Evolutionary conservation across 768 basidiomycete species (phyloP), one percentile per base, ranked within the genome.

Genomic region (Multifurca ochricompacta): DNA sequence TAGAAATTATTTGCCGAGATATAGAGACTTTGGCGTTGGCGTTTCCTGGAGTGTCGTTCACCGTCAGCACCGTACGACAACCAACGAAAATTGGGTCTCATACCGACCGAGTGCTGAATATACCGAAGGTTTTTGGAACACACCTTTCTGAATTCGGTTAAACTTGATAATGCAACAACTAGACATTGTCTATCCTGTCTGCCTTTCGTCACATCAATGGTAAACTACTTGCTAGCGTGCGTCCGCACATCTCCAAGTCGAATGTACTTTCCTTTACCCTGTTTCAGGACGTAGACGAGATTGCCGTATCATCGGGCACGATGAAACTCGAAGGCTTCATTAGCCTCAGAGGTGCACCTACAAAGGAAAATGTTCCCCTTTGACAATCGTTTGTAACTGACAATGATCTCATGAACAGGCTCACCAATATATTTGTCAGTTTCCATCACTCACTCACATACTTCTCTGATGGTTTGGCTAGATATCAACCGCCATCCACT

Each of bases 361-460:
- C 88, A 19, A 91, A 85, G 73, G 92, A 83, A 56, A 51, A 62
- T 56, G 53, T 60, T 63, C 9, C 46, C 46, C 25, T n/a, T 19
- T 27, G 18, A 42, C 35, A 11, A 6, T n/a, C 41, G 25, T 41
- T 28, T 41, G 41, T 27, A 51, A 51, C 58, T 62, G 59, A 57
- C 39, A 59, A 35, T 54, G 39, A 58, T 67, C 58, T 57, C 25
- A 56, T 30, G 53, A 56, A 55, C 65, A 95, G 89, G 70, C 78
- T n/a, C 80, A 85, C 67, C 94, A 98, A 68, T 89, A 84, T 70
- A 68, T 97, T 39, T 96, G 94, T 93, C 65, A 62, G 82, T 68
- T 19, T 40, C 10, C 35, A 8, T 19, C 35, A 48, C 56, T 45
- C 18, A 43, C 30, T 21, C 35, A 18, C 48, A 54, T 19, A 50